Evolutionary conservation across 331 rosid genomes (phyloP).

Genomic region (Pyracantha coccinea): DNA sequence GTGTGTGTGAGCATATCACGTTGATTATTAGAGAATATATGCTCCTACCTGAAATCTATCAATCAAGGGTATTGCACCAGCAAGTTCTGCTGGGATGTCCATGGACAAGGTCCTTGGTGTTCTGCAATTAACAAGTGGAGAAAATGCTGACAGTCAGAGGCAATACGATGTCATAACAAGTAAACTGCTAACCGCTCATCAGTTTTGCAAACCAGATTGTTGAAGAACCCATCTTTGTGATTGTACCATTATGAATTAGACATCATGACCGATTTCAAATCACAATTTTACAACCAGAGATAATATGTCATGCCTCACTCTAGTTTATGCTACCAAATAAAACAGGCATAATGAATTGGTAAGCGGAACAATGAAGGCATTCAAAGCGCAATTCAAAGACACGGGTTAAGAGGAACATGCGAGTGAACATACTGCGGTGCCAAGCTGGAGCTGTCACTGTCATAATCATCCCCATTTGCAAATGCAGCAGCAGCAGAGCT

Average conservation of each 20-base stretch:
- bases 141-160: background rate
- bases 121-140: conserved; percentile 31
- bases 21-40: background rate
- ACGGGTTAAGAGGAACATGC: conserved; percentile 5
- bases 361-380: background rate
- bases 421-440: conserved; percentile 63
- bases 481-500: conserved; percentile 16
- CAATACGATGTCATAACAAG: background rate
- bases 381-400: background rate
- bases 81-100: conserved; percentile 80
- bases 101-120: conserved; percentile 65
- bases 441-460: conserved; percentile 66
- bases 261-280: background rate
- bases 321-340: background rate
- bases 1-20: background rate
- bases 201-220: background rate
- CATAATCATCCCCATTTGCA: conserved; percentile 61
- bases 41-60: conserved; percentile 76
- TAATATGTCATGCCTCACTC: background rate
- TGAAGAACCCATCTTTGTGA: background rate
- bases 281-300: background rate
- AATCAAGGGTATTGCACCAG: conserved; percentile 85
- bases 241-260: background rate
- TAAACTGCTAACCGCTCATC: background rate
- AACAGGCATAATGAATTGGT: background rate